Percentiles rank a stretch among this genome's conserved stretches.
These are phyloP conservation scores for Chrysochromulina tobinii DNA, from an alignment of 78 protist species.

Conservation along the genomic window DNA sequence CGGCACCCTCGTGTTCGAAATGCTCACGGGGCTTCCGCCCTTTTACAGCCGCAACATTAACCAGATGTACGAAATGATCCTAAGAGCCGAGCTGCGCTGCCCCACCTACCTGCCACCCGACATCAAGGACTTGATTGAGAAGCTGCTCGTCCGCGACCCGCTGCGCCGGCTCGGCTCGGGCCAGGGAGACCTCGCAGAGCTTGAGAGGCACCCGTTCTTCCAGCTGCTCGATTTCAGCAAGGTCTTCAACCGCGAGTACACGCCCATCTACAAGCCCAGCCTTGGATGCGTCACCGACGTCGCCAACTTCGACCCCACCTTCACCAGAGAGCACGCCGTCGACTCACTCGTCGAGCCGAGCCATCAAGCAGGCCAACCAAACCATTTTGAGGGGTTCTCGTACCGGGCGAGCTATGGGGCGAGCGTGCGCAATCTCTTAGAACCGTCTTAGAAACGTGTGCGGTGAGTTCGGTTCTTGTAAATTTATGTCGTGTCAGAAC, in stretches of 20 bases:
- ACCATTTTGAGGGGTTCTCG: too few relatives aligned
- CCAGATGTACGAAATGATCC: slow-evolving; percentile 75
- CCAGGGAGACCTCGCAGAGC: slow-evolving; percentile 30
- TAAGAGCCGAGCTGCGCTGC: slow-evolving; percentile 43
- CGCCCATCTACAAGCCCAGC: not conserved
- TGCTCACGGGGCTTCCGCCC: slow-evolving; percentile 88
- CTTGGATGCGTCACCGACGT: not conserved
- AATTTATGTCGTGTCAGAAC: too few relatives aligned
- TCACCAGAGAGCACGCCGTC: not conserved
- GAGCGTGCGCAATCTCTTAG: too few relatives aligned
- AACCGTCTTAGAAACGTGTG: too few relatives aligned
- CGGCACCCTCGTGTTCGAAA: slow-evolving; percentile 82
- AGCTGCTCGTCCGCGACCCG: slow-evolving; percentile 48
- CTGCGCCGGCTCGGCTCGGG: slow-evolving; percentile 58
- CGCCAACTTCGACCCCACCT: not conserved
- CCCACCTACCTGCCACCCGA: slow-evolving; percentile 43
- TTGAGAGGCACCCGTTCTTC: slow-evolving; percentile 85
- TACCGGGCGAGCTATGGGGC: too few relatives aligned
- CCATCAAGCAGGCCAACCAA: not conserved
- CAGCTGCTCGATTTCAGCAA: slow-evolving; percentile 74
- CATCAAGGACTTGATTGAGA: slow-evolving; percentile 2
- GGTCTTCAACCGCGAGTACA: slow-evolving; percentile 13
- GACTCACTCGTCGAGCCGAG: not conserved
- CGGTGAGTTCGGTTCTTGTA: too few relatives aligned
- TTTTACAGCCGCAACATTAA: slow-evolving; percentile 70